Percentiles rank a stretch among this genome's conserved stretches.
Evolutionary conservation across 2,329 filamentous ascomycete species (phyloP).

Genomic region (Colletotrichum tabaci): DNA sequence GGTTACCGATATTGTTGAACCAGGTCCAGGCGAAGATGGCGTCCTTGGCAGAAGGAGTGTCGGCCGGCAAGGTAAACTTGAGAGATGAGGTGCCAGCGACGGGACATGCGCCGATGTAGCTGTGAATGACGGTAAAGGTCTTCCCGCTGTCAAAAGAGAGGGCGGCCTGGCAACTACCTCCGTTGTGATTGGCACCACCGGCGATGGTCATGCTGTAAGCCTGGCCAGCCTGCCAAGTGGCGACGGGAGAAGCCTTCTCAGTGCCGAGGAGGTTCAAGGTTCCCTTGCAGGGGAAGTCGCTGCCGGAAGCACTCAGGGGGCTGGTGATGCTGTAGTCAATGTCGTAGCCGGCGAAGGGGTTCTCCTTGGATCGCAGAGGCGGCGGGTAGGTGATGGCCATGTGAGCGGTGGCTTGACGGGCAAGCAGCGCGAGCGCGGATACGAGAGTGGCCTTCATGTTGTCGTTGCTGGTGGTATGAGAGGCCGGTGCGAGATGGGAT

Average conservation of each 20-base stretch:
- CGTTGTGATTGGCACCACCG: constrained; percentile 75
- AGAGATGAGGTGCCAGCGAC: constrained; percentile 63
- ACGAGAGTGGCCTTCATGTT: constrained; percentile 45
- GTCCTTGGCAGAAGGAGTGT: constrained; percentile 69
- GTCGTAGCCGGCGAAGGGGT: constrained; percentile 60
- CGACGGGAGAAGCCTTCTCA: constrained; percentile 66
- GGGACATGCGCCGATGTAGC: constrained; percentile 71
- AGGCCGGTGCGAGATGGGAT: constrained; percentile 6
- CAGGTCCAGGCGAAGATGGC: constrained; percentile 83
- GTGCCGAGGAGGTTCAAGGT: constrained; percentile 65
- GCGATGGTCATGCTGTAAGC: constrained; percentile 74
- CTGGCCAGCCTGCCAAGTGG: constrained; percentile 74
- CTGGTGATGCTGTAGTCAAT: constrained; percentile 81
- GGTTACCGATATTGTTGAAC: constrained; percentile 83
- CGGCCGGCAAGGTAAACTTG: constrained; percentile 76
- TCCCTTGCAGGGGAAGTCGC: constrained; percentile 85
- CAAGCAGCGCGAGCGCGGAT: constrained; percentile 50
- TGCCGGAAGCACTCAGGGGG: constrained; percentile 72
- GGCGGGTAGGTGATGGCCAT: constrained; percentile 70
- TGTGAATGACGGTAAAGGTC: constrained; percentile 78
- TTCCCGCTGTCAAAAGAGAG: constrained; percentile 80
- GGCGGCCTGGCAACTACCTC: constrained; percentile 83
- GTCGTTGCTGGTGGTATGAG: constrained; percentile 44
- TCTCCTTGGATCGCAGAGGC: constrained; percentile 68
- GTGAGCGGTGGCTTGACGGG: constrained; percentile 64